These are phyloP conservation scores for Pseudonitzschia multistriata DNA, from an alignment of 108 stramenopile genomes.

Conservation along the genomic window DNA sequence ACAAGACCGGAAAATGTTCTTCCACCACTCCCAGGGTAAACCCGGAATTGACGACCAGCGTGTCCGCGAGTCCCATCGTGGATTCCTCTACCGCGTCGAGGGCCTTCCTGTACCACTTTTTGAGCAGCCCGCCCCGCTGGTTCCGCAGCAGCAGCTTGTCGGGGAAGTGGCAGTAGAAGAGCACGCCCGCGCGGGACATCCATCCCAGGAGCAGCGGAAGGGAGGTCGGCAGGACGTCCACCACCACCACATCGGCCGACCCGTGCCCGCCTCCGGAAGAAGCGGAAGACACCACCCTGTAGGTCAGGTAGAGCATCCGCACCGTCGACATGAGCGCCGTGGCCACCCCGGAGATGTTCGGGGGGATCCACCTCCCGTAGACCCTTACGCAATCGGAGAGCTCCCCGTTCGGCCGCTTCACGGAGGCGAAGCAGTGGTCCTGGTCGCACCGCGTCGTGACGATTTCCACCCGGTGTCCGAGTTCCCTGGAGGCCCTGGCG, in stretches of 20 bases:
- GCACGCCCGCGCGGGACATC: slow-evolving; percentile 51
- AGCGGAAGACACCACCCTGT: slow-evolving; percentile 19
- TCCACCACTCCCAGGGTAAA: slow-evolving; percentile 84
- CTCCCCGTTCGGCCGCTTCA: slow-evolving; percentile 57
- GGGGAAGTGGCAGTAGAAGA: slow-evolving; percentile 99
- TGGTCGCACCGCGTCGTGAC: slow-evolving; percentile 94
- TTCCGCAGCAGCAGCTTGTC: slow-evolving; percentile 89
- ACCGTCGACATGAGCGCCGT: slow-evolving; percentile 69
- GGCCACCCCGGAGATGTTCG: slow-evolving; percentile 37
- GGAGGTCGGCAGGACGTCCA: slow-evolving; percentile 92
- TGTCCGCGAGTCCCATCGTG: slow-evolving; percentile 79
- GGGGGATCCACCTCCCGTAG: slow-evolving; percentile 77
- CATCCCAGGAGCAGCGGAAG: slow-evolving; percentile 66
- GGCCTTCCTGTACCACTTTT: slow-evolving; percentile 52
- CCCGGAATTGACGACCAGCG: slow-evolving; percentile 89
- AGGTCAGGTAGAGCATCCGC: slow-evolving; percentile 72
- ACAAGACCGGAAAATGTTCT: slow-evolving; percentile 65
- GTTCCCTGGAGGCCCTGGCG: slow-evolving; percentile 56
- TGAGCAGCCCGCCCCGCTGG: slow-evolving; percentile 27
- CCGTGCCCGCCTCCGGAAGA: slow-evolving; percentile 38
- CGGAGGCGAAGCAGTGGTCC: slow-evolving; percentile 89
- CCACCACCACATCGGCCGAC: slow-evolving; percentile 65
- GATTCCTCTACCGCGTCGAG: slow-evolving; percentile 78
- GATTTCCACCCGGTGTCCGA: slow-evolving; percentile 60
- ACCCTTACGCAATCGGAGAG: slow-evolving; percentile 51